Base-by-base conservation (phyloP, 306 rosid species). In the Gastrolobium villosum region DNA sequence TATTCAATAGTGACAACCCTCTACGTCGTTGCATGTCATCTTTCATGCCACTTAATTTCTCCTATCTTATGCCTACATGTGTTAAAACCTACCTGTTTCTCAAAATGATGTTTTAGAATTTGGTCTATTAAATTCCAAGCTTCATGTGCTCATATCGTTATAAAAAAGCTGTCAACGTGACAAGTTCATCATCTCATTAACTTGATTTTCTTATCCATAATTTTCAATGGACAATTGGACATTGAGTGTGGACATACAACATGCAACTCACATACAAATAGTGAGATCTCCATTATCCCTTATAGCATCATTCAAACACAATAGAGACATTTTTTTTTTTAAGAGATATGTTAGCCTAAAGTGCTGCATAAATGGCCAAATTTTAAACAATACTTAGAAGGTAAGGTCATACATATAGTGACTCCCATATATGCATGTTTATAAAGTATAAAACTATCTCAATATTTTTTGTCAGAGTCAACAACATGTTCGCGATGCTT, bases 141-240 rank as follows among this genome's bases (percentile, higher is more conserved):
- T 40, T 66, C 48, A 54, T 77, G 75, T 65, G 35, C 56, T 39
- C 11, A 54, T 15, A 41, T 65, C 13, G 35, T 39, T 40, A 40
- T 30, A 5, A 65, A 40, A 55, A 76, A 76, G 36, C 35, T 54
- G 81, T 48, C 75, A 41, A 54, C 75, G 15, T 45, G 69, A n/a
- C 49, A 31, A 14, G 28, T 67, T 65, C 39, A 9, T n/a, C 65
- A 7, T 65, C 56, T 3, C 10, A 34, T 5, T 45, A 13, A 60
- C 5, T 65, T 30, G 1, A 13, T 40, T 76, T 65, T 65, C 43
- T 63, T 64, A 46, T 62, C 36, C 36, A 57, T 31, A 5, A 40
- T 26, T 75, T 9, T 74, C 57, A 74, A 59, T 20, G 70, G 57
- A 57, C 41, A 14, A 74, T 44, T 20, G 70, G 57, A 57, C 41